Evolutionary conservation across 1,139 yeast species (phyloP), one percentile per base, ranked within the genome.

Genomic region (Nematodospora anomalae): DNA sequence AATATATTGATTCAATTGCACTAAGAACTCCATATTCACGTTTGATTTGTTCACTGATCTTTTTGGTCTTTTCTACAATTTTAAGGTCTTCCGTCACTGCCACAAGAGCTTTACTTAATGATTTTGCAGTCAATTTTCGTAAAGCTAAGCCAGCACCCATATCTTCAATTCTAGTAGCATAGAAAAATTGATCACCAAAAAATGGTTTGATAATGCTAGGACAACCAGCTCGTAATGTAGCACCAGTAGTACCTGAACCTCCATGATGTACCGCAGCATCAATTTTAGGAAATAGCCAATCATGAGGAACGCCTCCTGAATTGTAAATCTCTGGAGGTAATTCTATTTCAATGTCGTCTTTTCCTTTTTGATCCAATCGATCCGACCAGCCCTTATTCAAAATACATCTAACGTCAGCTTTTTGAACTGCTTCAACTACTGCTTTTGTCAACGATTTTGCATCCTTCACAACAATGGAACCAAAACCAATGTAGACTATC

Each of bases 201-300:
- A 92, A 90, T 2, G 98, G 97, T 57, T 90, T 90, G 48, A 90
- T 80, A 27, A 90, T 76, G 0, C 96, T 87, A 0, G 97, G 97
- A 22, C 85, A 57, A 0, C 97, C 98, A 7, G 88, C 85, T 43
- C 92, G 65, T 38, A 90, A 58, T 3, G 94, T 76, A 0, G 97
- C 96, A 8, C 98, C 98, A 0, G 97, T 89, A 0, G 97, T 88
- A 1, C 98, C 98, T 0, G 96, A 84, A 0, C 98, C 98, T 26
- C 98, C 98, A 58, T 90, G 98, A 53, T 90, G 98, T 4, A 90
- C 96, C 1, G 95, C 96, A 0, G 92, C 97, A 60, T 90, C 96
- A 29, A 92, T 69, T 45, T 77, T 79, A 0, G 92, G 85, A 60
- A 90, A 90, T 30, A 90, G 65, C 97, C 97, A 92, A 58, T 89